Conservation (phyloP, 805 yeast species). For the Zygoascus tannicola region DNA sequence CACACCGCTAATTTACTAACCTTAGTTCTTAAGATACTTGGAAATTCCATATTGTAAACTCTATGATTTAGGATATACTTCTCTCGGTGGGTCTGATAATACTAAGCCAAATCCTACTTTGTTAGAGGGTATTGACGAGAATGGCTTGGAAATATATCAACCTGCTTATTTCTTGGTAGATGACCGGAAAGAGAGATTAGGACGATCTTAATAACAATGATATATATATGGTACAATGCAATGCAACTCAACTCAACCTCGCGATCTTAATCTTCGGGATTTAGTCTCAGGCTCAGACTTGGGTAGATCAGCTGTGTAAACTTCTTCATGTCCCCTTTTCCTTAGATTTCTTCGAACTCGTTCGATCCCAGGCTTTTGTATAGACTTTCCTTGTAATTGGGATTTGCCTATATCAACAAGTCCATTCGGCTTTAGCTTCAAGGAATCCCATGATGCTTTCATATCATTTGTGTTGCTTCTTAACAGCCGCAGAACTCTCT, state of each 20-base stretch:
- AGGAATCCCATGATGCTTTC: not conserved
- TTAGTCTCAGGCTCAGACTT: no score
- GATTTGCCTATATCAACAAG: no score
- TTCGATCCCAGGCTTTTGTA: no score
- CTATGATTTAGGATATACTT: constrained; percentile 81
- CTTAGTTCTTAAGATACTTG: constrained; percentile 44
- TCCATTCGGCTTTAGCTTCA: no score
- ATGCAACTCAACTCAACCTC: no score
- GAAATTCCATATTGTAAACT: constrained; percentile 61
- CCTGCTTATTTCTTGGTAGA: constrained; percentile 40
- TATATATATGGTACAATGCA: no score
- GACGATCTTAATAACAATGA: no score
- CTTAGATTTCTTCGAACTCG: no score
- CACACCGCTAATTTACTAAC: not conserved
- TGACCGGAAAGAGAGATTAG: constrained; percentile 49
- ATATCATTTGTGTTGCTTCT: not conserved
- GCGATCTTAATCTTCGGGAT: no score
- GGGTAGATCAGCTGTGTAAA: no score
- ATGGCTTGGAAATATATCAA: constrained; percentile 44
- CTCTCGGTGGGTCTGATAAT: constrained; percentile 68
- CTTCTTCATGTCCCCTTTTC: no score
- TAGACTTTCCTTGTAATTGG: no score
- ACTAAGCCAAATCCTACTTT: constrained; percentile 68
- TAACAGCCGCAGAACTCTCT: not conserved
- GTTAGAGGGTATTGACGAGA: constrained; percentile 15